Base-by-base conservation (phyloP, 768 basidiomycete species). In the Royoungia palumana region DNA sequence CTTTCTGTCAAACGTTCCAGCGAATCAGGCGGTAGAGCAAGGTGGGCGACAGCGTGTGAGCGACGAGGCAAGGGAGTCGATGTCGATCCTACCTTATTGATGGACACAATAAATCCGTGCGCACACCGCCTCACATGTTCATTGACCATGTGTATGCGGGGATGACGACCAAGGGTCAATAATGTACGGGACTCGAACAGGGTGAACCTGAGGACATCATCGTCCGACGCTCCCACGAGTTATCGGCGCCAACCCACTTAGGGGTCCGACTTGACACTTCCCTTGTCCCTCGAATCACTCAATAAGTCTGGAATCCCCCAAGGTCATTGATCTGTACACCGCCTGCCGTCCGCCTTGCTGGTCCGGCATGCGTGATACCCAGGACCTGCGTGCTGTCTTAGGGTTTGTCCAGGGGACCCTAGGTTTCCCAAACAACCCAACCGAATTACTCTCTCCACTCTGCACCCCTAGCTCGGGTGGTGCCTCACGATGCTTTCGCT, bases 261-360 rank as follows among this genome's bases (percentile, higher is more conserved):
- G 57, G 63, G 63, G 63, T 60, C 63, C 62, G 61, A 63, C 46
- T 27, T 32, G 41, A 50, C 50, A 48, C 48, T 53, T 53, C 51
- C 54, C 8, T 50, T 47, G 20, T 44, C 43, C 47, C 46, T 65
- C 50, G 41, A 57, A 53, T 63, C 60, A 65, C 58, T 60, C 63
- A 49, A 60, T 51, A 53, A 60, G 63, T 55, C 55, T 63, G 61
- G 62, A 60, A 63, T 65, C 63, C 60, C 54, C 32, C 13, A 32
- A 32, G 50, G 53, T 51, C 55, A 65, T 65, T 65, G 63, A 63
- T 63, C 57, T 65, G 58, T 49, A 55, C 32, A 32, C 60, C 63
- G 44, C 62, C 55, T 63, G 60, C 61, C 63, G 61, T 63, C 55
- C 62, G 38, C 62, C 62, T 32, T 63, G 62, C 57, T 50, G 62